A percentile compares a stretch with the other conserved stretches of the same genome.
Evolutionary conservation across 2,329 filamentous ascomycete species (phyloP).

Genomic region (Fusarium pseudoanthophilum): DNA sequence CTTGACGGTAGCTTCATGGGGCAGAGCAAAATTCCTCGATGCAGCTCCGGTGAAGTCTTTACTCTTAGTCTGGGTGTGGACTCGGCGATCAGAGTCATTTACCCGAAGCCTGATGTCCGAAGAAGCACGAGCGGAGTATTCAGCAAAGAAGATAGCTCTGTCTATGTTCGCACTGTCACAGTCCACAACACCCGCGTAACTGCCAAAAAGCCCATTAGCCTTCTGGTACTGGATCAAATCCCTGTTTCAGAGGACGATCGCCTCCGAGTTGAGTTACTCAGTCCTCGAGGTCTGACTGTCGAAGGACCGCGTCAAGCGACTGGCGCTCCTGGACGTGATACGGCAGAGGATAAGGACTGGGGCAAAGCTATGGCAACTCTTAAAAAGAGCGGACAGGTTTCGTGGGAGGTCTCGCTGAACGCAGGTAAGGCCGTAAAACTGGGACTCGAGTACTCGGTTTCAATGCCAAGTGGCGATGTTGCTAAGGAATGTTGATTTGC

Average conservation of each 20-base stretch:
- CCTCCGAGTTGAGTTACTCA: slow-evolving; percentile 61
- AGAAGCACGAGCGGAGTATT: slow-evolving; percentile 64
- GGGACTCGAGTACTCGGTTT: slow-evolving; percentile 69
- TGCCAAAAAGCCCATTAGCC: slow-evolving; percentile 52
- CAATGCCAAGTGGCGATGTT: slow-evolving; percentile 62
- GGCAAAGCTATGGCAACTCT: slow-evolving; percentile 64
- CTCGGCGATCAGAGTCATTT: slow-evolving; percentile 64
- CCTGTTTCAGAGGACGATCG: slow-evolving; percentile 71
- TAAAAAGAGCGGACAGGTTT: slow-evolving; percentile 67
- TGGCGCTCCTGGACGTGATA: slow-evolving; percentile 48
- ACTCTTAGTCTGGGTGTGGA: slow-evolving; percentile 68
- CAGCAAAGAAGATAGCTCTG: slow-evolving; percentile 61
- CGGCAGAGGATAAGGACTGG: slow-evolving; percentile 56
- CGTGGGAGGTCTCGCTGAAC: slow-evolving; percentile 68
- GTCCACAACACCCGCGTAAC: slow-evolving; percentile 61
- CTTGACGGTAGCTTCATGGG: slow-evolving; percentile 73
- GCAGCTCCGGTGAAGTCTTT: slow-evolving; percentile 65
- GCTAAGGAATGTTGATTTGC: slow-evolving; percentile 38
- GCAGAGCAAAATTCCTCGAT: slow-evolving; percentile 64
- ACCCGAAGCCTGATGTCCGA: slow-evolving; percentile 66
- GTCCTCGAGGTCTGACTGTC: slow-evolving; percentile 58
- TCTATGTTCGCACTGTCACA: slow-evolving; percentile 61
- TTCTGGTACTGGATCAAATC: slow-evolving; percentile 69
- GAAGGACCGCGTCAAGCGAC: slow-evolving; percentile 52
- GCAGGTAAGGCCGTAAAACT: slow-evolving; percentile 67